Percentiles rank a stretch among this genome's conserved stretches.
Evolutionary conservation across 2,329 filamentous ascomycete species (phyloP).

Genomic region (Penicillium sp.): DNA sequence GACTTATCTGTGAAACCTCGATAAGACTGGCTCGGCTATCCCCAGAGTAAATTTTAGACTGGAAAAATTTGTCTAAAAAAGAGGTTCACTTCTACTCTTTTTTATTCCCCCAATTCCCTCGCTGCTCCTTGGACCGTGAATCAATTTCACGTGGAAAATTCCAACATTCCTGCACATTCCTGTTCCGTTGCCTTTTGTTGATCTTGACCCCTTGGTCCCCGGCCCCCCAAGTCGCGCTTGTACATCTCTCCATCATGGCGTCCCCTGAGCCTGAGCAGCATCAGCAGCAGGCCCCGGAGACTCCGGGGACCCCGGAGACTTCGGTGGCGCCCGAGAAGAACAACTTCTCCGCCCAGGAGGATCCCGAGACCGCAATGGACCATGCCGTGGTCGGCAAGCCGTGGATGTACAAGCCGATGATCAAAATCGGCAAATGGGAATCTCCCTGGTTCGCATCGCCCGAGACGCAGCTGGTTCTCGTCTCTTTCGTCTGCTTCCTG

Average conservation of each 20-base stretch:
- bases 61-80: not conserved
- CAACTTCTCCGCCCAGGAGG: constrained; percentile 31
- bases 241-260: constrained; percentile 9
- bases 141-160: not conserved
- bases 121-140: not conserved
- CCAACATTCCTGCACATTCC: not conserved
- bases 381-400: constrained; percentile 32
- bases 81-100: not conserved
- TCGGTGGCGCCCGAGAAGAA: constrained; percentile 13
- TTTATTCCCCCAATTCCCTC: not conserved
- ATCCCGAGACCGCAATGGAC: constrained; percentile 25
- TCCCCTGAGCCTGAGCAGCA: constrained; percentile 15
- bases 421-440: constrained; percentile 54
- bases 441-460: constrained; percentile 72
- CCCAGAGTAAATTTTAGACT: not conserved
- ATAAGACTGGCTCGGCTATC: constrained; percentile 14
- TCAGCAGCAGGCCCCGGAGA: constrained; percentile 11
- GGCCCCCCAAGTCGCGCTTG: not conserved
- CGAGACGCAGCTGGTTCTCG: constrained; percentile 68
- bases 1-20: constrained; percentile 10
- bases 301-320: not conserved
- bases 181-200: not conserved
- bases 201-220: not conserved
- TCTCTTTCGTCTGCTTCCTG: constrained; percentile 68
- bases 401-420: constrained; percentile 66